Percentiles rank a stretch among this genome's conserved stretches.
Evolutionary conservation across 2,329 filamentous ascomycete genomes (phyloP).

Genomic region (Fusarium nisikadoi): DNA sequence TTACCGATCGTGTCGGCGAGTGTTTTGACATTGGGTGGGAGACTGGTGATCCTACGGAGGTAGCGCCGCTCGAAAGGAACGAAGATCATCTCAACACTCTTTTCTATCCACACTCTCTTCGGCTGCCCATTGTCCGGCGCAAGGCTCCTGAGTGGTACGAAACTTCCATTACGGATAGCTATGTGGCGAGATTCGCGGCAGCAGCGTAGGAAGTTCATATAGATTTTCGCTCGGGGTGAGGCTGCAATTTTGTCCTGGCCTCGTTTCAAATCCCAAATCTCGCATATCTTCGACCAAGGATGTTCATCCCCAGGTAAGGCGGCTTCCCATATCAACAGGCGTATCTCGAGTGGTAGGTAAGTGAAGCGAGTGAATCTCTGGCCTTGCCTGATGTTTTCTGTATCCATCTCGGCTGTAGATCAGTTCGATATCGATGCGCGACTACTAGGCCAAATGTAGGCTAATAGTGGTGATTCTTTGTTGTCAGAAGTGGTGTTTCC

Average conservation of each 20-base stretch:
- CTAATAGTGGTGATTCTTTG: background rate
- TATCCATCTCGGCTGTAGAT: background rate
- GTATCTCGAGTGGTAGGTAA: background rate
- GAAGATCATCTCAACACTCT: background rate
- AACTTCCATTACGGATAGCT: background rate
- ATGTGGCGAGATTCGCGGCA: background rate
- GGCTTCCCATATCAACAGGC: constrained; percentile 3
- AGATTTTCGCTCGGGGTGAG: background rate
- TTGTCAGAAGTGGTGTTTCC: background rate
- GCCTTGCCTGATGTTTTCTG: too few relatives aligned
- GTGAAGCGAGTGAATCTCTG: background rate
- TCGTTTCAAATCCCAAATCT: background rate
- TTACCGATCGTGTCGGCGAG: background rate
- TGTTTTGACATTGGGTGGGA: background rate
- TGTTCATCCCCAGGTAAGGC: background rate
- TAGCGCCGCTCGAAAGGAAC: background rate
- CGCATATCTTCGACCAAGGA: background rate
- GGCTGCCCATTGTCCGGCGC: fast-evolving
- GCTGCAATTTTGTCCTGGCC: background rate
- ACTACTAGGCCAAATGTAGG: too few relatives aligned
- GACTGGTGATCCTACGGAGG: background rate
- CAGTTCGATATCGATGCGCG: background rate
- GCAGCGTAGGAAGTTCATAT: background rate
- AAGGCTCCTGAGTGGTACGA: background rate
- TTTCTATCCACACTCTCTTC: background rate